Evolutionary conservation across 2,329 filamentous ascomycete genomes (phyloP), one percentile per base, ranked within the genome.

Genomic region (Pseudogymnoascus sp.): DNA sequence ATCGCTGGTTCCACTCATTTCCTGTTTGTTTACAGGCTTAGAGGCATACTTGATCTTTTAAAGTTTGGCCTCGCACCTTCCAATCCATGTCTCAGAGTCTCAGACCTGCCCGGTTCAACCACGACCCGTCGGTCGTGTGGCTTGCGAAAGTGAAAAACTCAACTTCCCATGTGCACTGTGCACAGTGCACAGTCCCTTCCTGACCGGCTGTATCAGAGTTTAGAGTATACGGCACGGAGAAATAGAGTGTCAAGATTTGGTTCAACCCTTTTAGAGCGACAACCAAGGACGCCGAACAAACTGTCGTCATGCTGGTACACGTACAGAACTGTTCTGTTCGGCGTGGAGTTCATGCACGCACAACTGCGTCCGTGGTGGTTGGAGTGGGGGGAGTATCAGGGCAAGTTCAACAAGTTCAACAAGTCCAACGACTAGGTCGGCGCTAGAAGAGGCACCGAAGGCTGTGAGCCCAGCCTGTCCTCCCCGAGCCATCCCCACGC

Each of bases 401-500:
- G 45, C 45, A 51, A 29, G 45, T 34, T 34, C 7, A 31, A 31
- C 29, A 8, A 8, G 29, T 31, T 51, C 45, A 51, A 29, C 45
- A 29, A 29, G 45, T 29, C 2, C 45, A 29, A 51, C 14, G 45
- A 16, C 23, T 51, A 51, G 23, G 45, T 51, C 21, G 45, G 45
- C 45, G 45, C 45, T 51, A 51, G 45, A 51, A 51, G 45, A 51
- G 45, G 45, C 45, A 51, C 45, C 23, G 45, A 51, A 51, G 45
- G 23, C 14, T 51, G 21, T 51, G 45, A 51, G 45, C 45, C 45
- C 23, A 8, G 29, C 23, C 45, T 51, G 45, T 51, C 45, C 45
- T 29, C 45, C 10, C 45, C 45, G 23, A 51, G 23, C 45, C 45
- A 16, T 51, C 23, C 45, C 45, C 45, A 29, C 45, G 7, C 23